Evolutionary conservation across 2,329 filamentous ascomycete species (phyloP).

Genomic region (Pseudophaeomoniella oleicola): DNA sequence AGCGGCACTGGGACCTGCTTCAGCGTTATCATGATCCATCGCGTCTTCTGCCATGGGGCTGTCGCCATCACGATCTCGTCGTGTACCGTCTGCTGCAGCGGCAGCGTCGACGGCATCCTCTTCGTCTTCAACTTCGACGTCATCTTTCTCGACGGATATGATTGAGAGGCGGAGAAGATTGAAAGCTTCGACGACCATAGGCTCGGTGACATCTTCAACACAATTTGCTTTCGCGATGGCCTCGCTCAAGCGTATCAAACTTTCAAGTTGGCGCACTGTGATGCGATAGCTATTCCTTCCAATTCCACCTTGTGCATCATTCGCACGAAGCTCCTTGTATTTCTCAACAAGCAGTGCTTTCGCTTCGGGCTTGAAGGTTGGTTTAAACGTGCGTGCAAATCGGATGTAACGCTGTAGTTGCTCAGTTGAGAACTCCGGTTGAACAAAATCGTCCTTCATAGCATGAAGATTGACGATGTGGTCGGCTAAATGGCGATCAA

Average conservation of each 20-base stretch:
- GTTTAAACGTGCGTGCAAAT: slow-evolving; percentile 87
- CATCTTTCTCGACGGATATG: slow-evolving; percentile 94
- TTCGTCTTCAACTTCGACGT: slow-evolving; percentile 83
- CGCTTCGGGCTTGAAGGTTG: slow-evolving; percentile 78
- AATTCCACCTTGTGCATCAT: slow-evolving; percentile 86
- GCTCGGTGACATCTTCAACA: slow-evolving; percentile 70
- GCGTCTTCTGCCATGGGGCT: slow-evolving; percentile 40
- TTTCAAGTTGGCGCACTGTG: slow-evolving; percentile 89
- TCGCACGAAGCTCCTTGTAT: slow-evolving; percentile 87
- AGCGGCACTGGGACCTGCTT: slow-evolving; percentile 22
- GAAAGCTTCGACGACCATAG: slow-evolving; percentile 84
- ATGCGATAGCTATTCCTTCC: slow-evolving; percentile 95
- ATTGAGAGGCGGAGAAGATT: slow-evolving; percentile 87
- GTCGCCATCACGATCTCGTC: slow-evolving; percentile 32
- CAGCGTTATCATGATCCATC: slow-evolving; percentile 19
- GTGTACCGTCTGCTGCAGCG: slow-evolving; percentile 9
- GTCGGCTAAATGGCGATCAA: slow-evolving; percentile 80
- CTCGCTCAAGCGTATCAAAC: slow-evolving; percentile 86
- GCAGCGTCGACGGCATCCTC: slow-evolving; percentile 37
- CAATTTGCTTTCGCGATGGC: slow-evolving; percentile 98
- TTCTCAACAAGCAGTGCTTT: slow-evolving; percentile 73
- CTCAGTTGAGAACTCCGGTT: slow-evolving; percentile 90
- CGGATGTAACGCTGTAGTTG: slow-evolving; percentile 94
- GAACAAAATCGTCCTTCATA: slow-evolving; percentile 76
- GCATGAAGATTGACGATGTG: slow-evolving; percentile 94